Evolutionary conservation across 176 grass and related monocot species (phyloP), one percentile per base, ranked within the genome.

Genomic region (Elaeis guineensis): DNA sequence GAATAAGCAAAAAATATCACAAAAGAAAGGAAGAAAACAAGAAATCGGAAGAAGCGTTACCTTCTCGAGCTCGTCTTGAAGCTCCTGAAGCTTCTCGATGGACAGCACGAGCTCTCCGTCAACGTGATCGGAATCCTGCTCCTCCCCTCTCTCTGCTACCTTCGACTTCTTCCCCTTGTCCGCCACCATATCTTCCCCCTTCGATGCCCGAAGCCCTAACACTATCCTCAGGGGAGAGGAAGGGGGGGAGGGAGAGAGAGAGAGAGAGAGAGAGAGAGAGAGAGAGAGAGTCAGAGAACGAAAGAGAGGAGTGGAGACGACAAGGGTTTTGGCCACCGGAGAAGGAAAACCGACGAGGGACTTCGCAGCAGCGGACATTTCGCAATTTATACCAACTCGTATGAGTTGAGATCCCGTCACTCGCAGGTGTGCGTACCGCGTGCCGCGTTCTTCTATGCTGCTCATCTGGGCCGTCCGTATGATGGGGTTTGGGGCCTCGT

Each of bases 1-100:
- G 9, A 44, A 12, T 0, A 12, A 44, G 35, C 35, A 44, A 44
- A 44, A 44, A 44, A 12, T 14, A 44, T 12, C 8, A 12, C 12
- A 12, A 12, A 44, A 0, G 35, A 44, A 44, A 44, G 35, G 9
- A 44, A 44, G 35, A 44, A 44, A 12, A 44, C 35, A 44, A 44
- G 9, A 44, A 17, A 29, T 28, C 16, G 16, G 4, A 9, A 4
- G 29, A 69, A 29, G 8, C 5, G 17, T 17, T 30, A 63, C 70
- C 70, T 73, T 73, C 70, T 73, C 70, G 19, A 73, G 70, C 58
- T 73, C 70, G 12, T 73, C 70, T 52, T 73, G 70, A n/a, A 73
- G 48, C 59, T 73, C 70, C 70, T 73, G 70, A 1, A 73, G 70
- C 49, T 73, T 73, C 49, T 73, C 70, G 50, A 73, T 73, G 25